phyloP scores from a whole-genome alignment of 768 basidiomycete genomes.

The Ramaria rubella region DNA sequence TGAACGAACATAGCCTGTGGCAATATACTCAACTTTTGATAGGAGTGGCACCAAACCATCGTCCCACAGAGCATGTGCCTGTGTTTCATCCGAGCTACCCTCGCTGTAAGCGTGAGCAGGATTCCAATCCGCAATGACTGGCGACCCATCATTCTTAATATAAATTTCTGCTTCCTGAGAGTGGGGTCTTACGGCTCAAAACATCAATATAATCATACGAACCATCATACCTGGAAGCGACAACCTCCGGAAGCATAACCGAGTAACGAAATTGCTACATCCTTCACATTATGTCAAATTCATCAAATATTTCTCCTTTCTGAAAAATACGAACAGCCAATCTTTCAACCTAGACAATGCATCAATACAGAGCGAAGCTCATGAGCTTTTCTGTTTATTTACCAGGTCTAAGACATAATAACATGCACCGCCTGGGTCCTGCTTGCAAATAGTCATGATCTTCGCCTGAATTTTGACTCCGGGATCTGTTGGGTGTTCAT shows the following conservation, averaged over 20 bases:
- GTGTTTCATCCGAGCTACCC: background rate
- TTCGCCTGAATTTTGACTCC: background rate
- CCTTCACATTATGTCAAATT: too few relatives aligned
- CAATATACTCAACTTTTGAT: background rate
- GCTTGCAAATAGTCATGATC: background rate
- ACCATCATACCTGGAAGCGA: too few relatives aligned
- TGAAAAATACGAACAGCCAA: too few relatives aligned
- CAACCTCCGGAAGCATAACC: too few relatives aligned
- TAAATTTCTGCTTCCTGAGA: too few relatives aligned
- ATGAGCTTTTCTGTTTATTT: background rate
- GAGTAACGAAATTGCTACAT: too few relatives aligned
- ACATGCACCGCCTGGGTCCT: background rate
- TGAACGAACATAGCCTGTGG: background rate
- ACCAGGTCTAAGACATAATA: background rate
- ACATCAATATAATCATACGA: too few relatives aligned
- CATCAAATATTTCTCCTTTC: too few relatives aligned
- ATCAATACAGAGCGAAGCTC: background rate
- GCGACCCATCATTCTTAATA: too few relatives aligned
- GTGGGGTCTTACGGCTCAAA: too few relatives aligned
- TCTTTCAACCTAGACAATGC: background rate
- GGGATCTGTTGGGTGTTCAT: background rate
- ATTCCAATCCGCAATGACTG: background rate
- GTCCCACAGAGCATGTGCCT: background rate
- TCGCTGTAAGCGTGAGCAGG: background rate
- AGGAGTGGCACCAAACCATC: background rate